Evolutionary conservation across 2,329 filamentous ascomycete genomes (phyloP), one percentile per base, ranked within the genome.

Genomic region (Hypomyces rosellus): DNA sequence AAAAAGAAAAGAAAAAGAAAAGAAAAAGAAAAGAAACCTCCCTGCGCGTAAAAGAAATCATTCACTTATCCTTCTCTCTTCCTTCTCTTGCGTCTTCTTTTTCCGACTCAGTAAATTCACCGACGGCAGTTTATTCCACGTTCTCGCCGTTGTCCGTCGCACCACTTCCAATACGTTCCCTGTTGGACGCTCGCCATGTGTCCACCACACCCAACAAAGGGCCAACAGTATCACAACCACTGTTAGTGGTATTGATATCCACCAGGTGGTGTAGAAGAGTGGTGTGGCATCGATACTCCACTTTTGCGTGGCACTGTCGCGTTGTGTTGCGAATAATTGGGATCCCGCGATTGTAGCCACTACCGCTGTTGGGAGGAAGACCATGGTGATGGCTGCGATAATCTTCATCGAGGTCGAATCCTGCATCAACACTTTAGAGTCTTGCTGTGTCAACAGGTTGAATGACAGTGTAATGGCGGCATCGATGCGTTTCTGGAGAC

Each of bases 371-470:
- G 69, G 69, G 0, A 71, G 44, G 51, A 70, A 71, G 5, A 71
- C 47, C 50, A 71, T 61, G 5, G 67, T 70, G 16, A 71, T 64
- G 34, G 60, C 59, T 3, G 69, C 63, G 30, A 71, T 67, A 5
- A 68, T 61, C 45, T 65, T 67, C 64, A 69, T 69, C 12, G 63
- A 63, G n/a, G 59, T 63, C 18, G 65, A 63, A 45, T 69, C 68
- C 11, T 65, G 61, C 4, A 61, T 60, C 61, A 66, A 65, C 11
- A 62, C 55, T 56, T 59, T 60, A 1, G 66, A 68, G 52, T 69
- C 64, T 49, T 69, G 65, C 45, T 68, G 65, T 1, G 67, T 63
- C 5, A 69, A 62, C 0, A 70, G 56, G 50, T 69, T 69, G 53
- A 68, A 69, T 1, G 64, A 62, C 1, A 71, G 57, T 0, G 60